Evolutionary conservation across 257 asterid species (phyloP), one percentile per base, ranked within the genome.

Genomic region (Cordia subcordata): DNA sequence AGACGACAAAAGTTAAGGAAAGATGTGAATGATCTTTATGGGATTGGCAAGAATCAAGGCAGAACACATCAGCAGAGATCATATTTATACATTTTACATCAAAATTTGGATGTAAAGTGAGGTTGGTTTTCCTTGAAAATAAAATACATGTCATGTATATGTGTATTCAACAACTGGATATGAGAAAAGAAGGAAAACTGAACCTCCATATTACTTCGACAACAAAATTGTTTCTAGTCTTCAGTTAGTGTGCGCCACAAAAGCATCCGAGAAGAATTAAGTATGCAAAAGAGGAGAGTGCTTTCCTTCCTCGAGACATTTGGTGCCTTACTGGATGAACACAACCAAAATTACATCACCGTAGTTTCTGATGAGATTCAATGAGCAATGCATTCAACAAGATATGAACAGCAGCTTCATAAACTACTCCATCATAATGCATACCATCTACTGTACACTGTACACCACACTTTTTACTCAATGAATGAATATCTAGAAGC

Each of bases 361-460:
- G 64, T 60, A 84, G 76, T 71, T 76, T 86, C 69, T 93, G 99
- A 74, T 89, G 83, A 39, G 97, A 93, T 65, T 89, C 86, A 27
- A 93, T 76, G 63, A 93, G 94, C 85, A 93, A 75, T 0, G 85
- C 92, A 57, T 93, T 89, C 82, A 93, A 69, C 92, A 93, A 53
- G 61, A 93, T 78, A 58, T 93, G 99, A 70, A 85, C 72, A 5
- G 88, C 81, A 52, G 96, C 77, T 19, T 85, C 88, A 72, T 89
- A 93, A 56, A 89, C 90, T 63, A 78, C 80, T 33, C 75, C 79
- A 15, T 82, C 78, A 35, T 93, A 93, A 75, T 93, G 99, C 96
- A 93, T 89, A 53, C 99, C 99, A 61, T 93, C 96, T 8, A 53
- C 58, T 17, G 99, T 80, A 74, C 99, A 89, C n/a, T 13, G 68